Evolutionary conservation across 75 land plant genomes (phyloP).

Genomic region (Gnetum montanum): DNA sequence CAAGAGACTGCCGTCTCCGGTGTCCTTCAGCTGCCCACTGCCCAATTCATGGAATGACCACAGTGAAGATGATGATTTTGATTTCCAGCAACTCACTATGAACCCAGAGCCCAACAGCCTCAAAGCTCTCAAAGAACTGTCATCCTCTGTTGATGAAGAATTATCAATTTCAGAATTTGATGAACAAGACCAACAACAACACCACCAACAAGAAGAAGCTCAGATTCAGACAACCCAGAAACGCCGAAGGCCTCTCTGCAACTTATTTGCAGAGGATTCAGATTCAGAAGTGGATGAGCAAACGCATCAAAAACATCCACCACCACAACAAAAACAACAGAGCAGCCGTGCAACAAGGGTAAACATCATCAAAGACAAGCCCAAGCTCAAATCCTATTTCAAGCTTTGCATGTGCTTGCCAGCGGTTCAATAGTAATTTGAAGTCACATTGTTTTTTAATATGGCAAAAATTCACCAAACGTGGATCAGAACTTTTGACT

Average conservation of each 20-base stretch:
- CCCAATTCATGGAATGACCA: neutral
- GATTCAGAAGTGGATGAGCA: neutral
- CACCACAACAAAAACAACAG: neutral
- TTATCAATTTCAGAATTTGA: too few relatives aligned
- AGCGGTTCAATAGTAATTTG: too few relatives aligned
- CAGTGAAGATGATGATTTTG: neutral
- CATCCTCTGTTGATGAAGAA: neutral
- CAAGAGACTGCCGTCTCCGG: neutral
- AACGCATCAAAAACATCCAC: neutral
- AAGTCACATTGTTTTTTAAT: too few relatives aligned
- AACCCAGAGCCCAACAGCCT: too few relatives aligned
- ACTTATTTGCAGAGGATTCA: neutral
- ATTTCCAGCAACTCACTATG: neutral
- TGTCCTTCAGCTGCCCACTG: neutral
- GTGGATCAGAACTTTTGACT: too few relatives aligned
- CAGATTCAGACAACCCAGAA: neutral
- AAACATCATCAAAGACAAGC: neutral
- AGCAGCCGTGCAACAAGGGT: neutral
- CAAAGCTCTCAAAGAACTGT: too few relatives aligned
- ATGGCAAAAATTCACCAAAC: too few relatives aligned
- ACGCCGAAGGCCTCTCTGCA: neutral
- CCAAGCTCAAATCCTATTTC: neutral
- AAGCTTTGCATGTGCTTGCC: neutral
- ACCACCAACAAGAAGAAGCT: neutral
- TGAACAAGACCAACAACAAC: neutral